Conservation (phyloP, 495 filamentous ascomycete species). For the Daldinia loculata region DNA sequence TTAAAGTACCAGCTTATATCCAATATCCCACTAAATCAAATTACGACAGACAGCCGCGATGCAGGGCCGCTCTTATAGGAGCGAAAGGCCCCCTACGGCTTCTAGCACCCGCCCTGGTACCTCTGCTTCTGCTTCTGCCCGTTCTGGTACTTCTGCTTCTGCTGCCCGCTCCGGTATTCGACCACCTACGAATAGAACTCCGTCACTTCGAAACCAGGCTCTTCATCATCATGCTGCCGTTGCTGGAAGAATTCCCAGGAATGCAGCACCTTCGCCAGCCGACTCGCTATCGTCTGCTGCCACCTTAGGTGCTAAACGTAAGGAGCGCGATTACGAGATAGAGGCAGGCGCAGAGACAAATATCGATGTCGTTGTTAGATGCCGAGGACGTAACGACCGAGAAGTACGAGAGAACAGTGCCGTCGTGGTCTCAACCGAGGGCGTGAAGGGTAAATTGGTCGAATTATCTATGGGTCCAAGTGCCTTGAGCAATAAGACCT, state of each 20-base stretch:
- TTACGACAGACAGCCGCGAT: slow-evolving; percentile 17
- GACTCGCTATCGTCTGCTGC: slow-evolving; percentile 66
- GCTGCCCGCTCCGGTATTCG: slow-evolving; percentile 44
- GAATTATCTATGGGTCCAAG: slow-evolving; percentile 92
- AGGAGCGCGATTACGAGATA: slow-evolving; percentile 82
- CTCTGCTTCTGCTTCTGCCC: slow-evolving; percentile 27
- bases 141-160: slow-evolving; percentile 25
- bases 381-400: slow-evolving; percentile 89
- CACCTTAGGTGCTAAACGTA: slow-evolving; percentile 71
- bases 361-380: slow-evolving; percentile 96
- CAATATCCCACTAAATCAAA: slow-evolving; percentile 5
- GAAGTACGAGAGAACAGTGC: slow-evolving; percentile 93
- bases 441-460: slow-evolving; percentile 80
- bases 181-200: slow-evolving; percentile 39
- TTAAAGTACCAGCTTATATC: slow-evolving; percentile 33
- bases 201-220: slow-evolving; percentile 38
- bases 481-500: slow-evolving; percentile 93
- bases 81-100: slow-evolving; percentile 41
- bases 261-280: slow-evolving; percentile 69
- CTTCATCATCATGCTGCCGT: slow-evolving; percentile 33
- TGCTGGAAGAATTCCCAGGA: slow-evolving; percentile 50
- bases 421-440: slow-evolving; percentile 87
- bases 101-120: slow-evolving; percentile 35
- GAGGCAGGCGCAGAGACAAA: slow-evolving; percentile 84
- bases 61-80: slow-evolving; percentile 46